Evolutionary conservation across 2,329 filamentous ascomycete species (phyloP).

Genomic region (Cladosporium sp.): DNA sequence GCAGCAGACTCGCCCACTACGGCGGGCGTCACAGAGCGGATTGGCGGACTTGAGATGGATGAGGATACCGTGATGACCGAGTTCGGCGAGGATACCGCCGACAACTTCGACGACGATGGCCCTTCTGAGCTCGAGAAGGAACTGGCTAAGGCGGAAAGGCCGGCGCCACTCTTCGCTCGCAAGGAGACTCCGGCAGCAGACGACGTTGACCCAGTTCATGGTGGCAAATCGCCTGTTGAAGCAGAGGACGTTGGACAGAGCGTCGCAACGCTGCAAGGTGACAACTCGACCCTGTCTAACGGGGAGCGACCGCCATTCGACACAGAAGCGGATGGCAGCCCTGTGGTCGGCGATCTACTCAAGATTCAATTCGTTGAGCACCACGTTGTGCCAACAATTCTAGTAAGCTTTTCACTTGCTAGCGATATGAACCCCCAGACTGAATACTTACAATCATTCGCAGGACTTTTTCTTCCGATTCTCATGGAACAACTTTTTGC

Average conservation of each 20-base stretch:
- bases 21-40: constrained; percentile 48
- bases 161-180: constrained; percentile 57
- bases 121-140: constrained; percentile 27
- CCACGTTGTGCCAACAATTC: constrained; percentile 86
- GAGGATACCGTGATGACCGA: constrained; percentile 49
- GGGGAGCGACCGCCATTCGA: constrained; percentile 42
- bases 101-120: constrained; percentile 26
- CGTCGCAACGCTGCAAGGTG: constrained; percentile 27
- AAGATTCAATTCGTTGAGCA: constrained; percentile 97
- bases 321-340: constrained; percentile 54
- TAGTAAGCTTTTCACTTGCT: constrained; percentile 54
- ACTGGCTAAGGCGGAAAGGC: constrained; percentile 49
- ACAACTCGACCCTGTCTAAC: constrained; percentile 15
- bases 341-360: constrained; percentile 87
- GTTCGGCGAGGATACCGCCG: constrained; percentile 25
- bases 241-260: constrained; percentile 22
- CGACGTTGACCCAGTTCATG: constrained; percentile 12
- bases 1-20: constrained; percentile 45
- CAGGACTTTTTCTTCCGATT: constrained; percentile 97
- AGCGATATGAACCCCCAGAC: not conserved
- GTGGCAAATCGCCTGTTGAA: constrained; percentile 15
- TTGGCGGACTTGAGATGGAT: constrained; percentile 54
- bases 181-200: constrained; percentile 14
- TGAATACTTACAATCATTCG: not conserved
- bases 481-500: constrained; percentile 98